Percentiles rank a stretch among this genome's conserved stretches.
Evolutionary conservation across 73 alveolate species (phyloP).

Genomic region (Paramecium sonneborni): DNA sequence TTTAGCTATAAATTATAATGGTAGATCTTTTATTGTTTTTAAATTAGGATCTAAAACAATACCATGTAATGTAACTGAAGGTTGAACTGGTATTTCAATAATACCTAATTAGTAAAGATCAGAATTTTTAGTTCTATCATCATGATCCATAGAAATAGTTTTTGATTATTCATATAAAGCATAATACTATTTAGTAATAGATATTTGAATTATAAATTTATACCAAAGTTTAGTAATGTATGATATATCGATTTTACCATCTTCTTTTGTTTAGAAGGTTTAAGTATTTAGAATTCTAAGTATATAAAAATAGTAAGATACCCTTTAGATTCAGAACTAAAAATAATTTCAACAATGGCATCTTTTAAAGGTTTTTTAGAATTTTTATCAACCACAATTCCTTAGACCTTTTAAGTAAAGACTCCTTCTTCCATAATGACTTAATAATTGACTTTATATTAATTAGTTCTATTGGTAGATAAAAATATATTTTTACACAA

Average conservation of each 20-base stretch:
- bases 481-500: neutral
- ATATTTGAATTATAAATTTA: neutral
- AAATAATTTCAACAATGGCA: neutral
- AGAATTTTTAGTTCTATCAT: neutral
- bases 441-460: neutral
- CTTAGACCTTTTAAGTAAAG: neutral
- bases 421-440: conserved; percentile 14
- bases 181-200: neutral
- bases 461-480: neutral
- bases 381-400: neutral
- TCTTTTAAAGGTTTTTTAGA: neutral
- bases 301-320: neutral
- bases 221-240: neutral
- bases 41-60: neutral
- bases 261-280: neutral
- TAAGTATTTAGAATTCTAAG: neutral
- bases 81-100: neutral
- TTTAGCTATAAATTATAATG: neutral
- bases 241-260: neutral
- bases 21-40: neutral
- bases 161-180: neutral
- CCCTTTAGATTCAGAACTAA: conserved; percentile 7
- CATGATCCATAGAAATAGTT: conserved; percentile 2
- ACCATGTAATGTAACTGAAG: neutral
- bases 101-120: neutral